Evolutionary conservation across 495 filamentous ascomycete genomes (phyloP), one percentile per base, ranked within the genome.

Genomic region (Jackrogersella multiformis): DNA sequence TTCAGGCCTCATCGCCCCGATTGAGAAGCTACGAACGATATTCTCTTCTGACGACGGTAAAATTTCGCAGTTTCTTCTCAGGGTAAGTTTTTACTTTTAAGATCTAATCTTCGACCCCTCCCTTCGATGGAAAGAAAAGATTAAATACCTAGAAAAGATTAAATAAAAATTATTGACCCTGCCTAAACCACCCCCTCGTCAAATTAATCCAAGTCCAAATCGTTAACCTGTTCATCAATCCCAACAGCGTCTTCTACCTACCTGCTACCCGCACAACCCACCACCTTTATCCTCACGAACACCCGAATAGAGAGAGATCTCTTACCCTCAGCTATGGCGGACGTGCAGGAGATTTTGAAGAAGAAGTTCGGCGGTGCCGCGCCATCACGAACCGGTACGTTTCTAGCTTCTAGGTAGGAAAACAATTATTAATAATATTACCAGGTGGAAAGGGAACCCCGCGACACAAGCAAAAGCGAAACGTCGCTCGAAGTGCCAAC

Each of bases 401-500:
- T 66, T 21, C 54, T 30, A 30, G 7, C 8, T 24, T 21, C 12
- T 26, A 10, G 26, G 48, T 20, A 28, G 59, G 51, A 52, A 54
- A 49, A 48, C 57, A 42, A 41, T 49, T 26, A 63, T 63, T 63
- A 56, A 71, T 62, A 49, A 58, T 53, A 28, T 32, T 12, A 35
- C 18, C 44, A 68, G 49, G 95, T 81, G 95, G 95, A 83, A 99
- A 98, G 87, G 95, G 95, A 73, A 98, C 95, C 66, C 96, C 95
- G 73, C 86, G 95, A 81, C 88, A 96, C 84, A 97, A 97, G 86
- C 88, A 96, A 78, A 98, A 97, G 92, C 96, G 96, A 83, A 91
- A 95, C 54, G 91, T 94, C 80, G 92, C 94, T 80, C 90, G 87
- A 77, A 88, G 90, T 68, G 90, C 88, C 78, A 92, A 89, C 76